Conservation (phyloP, 441 rosid species). For the Populus trichocarpa region DNA sequence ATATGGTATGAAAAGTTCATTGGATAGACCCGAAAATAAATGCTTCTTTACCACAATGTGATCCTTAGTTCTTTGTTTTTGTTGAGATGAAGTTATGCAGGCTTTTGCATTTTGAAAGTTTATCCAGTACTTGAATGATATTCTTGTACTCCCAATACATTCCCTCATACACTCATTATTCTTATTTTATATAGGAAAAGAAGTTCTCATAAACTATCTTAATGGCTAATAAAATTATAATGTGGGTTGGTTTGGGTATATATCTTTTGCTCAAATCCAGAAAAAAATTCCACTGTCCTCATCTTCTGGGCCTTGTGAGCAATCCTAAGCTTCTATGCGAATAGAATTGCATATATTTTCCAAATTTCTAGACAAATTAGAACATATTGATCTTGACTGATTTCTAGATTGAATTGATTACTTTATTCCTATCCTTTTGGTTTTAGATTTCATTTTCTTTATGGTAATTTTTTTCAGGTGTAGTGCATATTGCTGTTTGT, state of each 20-base stretch:
- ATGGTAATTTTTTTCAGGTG: slow-evolving; percentile 17
- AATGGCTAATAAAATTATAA: not conserved
- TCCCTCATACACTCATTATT: not conserved
- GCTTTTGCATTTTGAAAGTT: not conserved
- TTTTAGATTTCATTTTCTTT: not conserved
- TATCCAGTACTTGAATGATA: not conserved
- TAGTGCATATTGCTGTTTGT: slow-evolving; percentile 4
- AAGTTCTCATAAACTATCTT: not conserved
- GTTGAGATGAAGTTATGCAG: not conserved
- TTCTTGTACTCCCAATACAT: no score
- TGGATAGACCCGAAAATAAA: not conserved
- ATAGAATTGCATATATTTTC: not conserved
- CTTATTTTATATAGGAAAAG: not conserved
- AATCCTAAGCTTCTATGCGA: not conserved
- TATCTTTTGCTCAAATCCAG: not conserved
- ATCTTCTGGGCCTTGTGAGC: not conserved
- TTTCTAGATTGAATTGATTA: not conserved
- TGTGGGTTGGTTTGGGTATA: not conserved
- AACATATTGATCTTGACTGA: not conserved
- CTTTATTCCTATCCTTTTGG: not conserved
- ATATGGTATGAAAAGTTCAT: not conserved
- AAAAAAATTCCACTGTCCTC: not conserved
- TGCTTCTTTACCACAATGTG: not conserved
- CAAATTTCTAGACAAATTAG: not conserved
- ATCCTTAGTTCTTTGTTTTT: not conserved